These are phyloP conservation scores for Sarcomyxa edulis DNA, from an alignment of 768 basidiomycete genomes.

Conservation along the genomic window DNA sequence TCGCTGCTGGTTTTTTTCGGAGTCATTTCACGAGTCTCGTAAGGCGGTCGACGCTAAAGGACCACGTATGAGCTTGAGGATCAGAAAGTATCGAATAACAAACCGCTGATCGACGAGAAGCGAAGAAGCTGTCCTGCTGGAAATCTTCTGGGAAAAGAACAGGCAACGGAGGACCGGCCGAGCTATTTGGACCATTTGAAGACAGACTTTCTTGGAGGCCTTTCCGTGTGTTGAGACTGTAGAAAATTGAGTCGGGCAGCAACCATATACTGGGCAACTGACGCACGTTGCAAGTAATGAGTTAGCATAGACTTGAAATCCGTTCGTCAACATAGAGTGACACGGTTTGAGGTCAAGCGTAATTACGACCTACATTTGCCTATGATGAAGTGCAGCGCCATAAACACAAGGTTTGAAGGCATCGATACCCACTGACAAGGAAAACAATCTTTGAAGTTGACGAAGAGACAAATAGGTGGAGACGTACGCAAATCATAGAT, in stretches of 20 bases:
- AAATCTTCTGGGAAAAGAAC: constrained; percentile 6
- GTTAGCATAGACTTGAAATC: constrained; percentile 42
- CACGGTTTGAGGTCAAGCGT: background rate
- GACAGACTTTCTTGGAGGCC: constrained; percentile 14
- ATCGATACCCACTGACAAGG: constrained; percentile 38
- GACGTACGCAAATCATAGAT: constrained; percentile 42
- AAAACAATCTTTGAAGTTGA: background rate
- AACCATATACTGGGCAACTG: constrained; percentile 6
- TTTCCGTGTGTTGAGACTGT: constrained; percentile 32
- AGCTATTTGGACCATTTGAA: background rate
- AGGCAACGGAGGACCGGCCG: constrained; percentile 1
- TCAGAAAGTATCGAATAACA: background rate
- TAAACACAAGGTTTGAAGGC: constrained; percentile 43
- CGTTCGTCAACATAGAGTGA: background rate
- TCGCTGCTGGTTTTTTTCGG: background rate
- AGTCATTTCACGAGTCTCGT: background rate
- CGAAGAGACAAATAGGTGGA: background rate
- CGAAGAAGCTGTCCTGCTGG: constrained; percentile 1
- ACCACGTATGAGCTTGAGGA: background rate
- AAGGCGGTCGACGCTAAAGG: background rate
- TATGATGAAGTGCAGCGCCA: constrained; percentile 50
- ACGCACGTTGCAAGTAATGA: constrained; percentile 44
- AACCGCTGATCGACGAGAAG: background rate
- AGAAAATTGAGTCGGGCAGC: background rate
- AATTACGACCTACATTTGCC: constrained; percentile 34